Percentiles rank a stretch among this genome's conserved stretches.
These are phyloP conservation scores for Alternaria gansuensis DNA, from an alignment of 2,329 filamentous ascomycete species.

Conservation along the genomic window DNA sequence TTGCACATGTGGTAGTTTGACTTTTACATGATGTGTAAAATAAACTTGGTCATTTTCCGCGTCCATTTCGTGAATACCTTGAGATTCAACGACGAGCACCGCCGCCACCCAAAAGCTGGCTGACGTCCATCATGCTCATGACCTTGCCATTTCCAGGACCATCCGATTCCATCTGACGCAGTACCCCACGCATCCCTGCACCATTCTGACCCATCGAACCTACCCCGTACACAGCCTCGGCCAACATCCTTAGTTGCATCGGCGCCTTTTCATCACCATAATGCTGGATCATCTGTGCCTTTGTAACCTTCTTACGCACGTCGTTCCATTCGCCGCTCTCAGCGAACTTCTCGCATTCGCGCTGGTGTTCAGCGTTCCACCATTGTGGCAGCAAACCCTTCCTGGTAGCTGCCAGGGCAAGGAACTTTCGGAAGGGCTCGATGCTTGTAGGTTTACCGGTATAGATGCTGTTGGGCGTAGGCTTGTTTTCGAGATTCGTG, in stretches of 20 bases:
- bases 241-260: slow-evolving; percentile 44
- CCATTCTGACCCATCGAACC: slow-evolving; percentile 30
- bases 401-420: slow-evolving; percentile 18
- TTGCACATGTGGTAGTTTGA: too few relatives aligned
- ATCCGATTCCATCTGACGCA: slow-evolving; percentile 32
- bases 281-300: slow-evolving; percentile 32
- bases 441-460: slow-evolving; percentile 27
- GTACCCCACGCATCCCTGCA: slow-evolving; percentile 25
- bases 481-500: slow-evolving; percentile 26
- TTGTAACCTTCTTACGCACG: slow-evolving; percentile 24
- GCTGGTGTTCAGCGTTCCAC: slow-evolving; percentile 34
- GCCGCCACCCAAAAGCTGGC: neutral
- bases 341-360: slow-evolving; percentile 33
- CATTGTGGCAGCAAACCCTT: slow-evolving; percentile 33
- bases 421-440: slow-evolving; percentile 32
- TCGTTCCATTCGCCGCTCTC: slow-evolving; percentile 28
- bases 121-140: slow-evolving; percentile 22
- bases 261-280: slow-evolving; percentile 36
- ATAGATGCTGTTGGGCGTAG: slow-evolving; percentile 29
- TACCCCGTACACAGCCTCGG: slow-evolving; percentile 28
- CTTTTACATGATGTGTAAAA: too few relatives aligned
- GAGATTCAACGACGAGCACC: too few relatives aligned
- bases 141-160: slow-evolving; percentile 7
- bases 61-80: too few relatives aligned
- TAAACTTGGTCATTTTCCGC: too few relatives aligned